Evolutionary conservation across 169 alveolate species (phyloP), one percentile per base, ranked within the genome.

Genomic region (Prorocentrum cordatum): DNA sequence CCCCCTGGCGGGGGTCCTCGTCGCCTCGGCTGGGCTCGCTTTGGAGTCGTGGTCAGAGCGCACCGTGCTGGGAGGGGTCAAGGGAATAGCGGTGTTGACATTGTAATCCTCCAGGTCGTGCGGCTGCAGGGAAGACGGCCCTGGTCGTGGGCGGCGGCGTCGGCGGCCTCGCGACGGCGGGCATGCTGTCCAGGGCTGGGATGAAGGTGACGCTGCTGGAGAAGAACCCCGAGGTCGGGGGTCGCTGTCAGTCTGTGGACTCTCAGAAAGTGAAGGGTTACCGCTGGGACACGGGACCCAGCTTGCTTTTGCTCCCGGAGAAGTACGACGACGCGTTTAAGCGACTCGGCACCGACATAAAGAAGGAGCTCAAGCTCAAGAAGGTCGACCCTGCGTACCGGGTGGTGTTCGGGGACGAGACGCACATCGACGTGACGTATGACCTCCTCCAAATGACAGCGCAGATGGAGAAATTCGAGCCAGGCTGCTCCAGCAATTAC

Each of bases 401-500:
- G 1, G 88, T 77, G 33, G 29, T 47, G 16, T 77, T 77, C 35
- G 88, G 88, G 0, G 88, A 77, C 33, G 88, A 77, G 66, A 77
- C 75, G 47, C 45, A 9, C 32, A 47, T 77, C 27, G 88, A 77
- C 4, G 88, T 77, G 64, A 75, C 54, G 14, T 77, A 77, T 20
- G 88, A 77, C 32, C 88, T 75, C 45, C 54, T 77, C 75, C 20
- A 61, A 36, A 77, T 59, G 88, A 77, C 88, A 18, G 88, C 54
- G 72, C 88, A 77, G 64, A 54, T 77, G 88, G 88, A 77, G 88
- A 77, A 77, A 35, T 77, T 77, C 26, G 88, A 77, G 59, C 88
- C 88, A 39, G 88, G 88, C 2, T 73, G 85, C 39, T 50, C 85
- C 50, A 73, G 85, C 50, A 79, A 79, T 38, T 79, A 79, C 75